Conservation (phyloP, 2,329 filamentous ascomycete species). For the Aureobasidium sp. region DNA sequence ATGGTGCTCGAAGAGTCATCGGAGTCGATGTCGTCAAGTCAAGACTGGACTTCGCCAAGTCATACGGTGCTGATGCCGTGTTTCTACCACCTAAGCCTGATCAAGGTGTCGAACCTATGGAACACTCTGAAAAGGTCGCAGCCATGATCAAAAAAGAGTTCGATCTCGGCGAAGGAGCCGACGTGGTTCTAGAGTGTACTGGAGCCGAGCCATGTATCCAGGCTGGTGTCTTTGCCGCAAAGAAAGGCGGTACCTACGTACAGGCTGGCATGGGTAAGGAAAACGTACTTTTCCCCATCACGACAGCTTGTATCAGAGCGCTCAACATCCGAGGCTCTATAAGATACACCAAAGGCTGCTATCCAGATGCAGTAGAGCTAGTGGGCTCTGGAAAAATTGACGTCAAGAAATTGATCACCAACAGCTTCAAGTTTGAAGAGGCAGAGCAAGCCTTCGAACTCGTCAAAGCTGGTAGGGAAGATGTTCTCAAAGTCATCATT, state of each 20-base stretch:
- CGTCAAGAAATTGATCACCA: constrained; percentile 35
- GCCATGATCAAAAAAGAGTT: constrained; percentile 35
- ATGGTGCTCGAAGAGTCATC: constrained; percentile 80
- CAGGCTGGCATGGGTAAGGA: constrained; percentile 47
- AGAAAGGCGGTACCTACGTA: constrained; percentile 43
- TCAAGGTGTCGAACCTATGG: constrained; percentile 29
- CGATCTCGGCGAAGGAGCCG: constrained; percentile 39
- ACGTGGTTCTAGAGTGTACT: constrained; percentile 46
- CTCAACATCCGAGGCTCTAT: constrained; percentile 46
- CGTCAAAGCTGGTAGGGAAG: constrained; percentile 28
- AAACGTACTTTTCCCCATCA: constrained; percentile 48
- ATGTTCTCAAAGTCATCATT: constrained; percentile 28
- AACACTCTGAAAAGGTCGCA: constrained; percentile 34
- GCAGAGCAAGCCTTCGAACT: constrained; percentile 44
- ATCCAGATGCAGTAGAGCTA: constrained; percentile 43
- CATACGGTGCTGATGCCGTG: constrained; percentile 38
- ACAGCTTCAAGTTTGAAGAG: constrained; percentile 39
- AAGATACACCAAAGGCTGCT: constrained; percentile 45
- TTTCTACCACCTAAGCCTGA: constrained; percentile 33
- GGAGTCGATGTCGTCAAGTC: constrained; percentile 77
- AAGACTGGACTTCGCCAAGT: constrained; percentile 69
- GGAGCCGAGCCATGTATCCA: constrained; percentile 45
- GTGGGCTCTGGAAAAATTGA: constrained; percentile 43
- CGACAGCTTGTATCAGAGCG: constrained; percentile 42
- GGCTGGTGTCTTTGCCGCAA: constrained; percentile 38